Conservation (phyloP, 2,329 filamentous ascomycete species). For the Ophiostoma ips region DNA sequence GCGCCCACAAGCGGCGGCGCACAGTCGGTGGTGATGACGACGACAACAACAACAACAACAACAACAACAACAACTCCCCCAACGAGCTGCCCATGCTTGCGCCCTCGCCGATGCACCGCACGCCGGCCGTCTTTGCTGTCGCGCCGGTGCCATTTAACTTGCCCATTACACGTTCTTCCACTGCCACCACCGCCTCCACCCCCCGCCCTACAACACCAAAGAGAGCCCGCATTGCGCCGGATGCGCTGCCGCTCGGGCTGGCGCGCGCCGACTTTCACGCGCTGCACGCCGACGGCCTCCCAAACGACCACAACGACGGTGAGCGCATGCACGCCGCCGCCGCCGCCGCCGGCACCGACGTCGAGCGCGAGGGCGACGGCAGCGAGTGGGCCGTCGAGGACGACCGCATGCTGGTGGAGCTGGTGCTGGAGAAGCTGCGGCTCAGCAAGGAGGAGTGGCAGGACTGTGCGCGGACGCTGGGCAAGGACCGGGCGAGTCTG, state of each 20-base stretch:
- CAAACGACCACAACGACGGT: too few species aligned
- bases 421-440: conserved; percentile 52
- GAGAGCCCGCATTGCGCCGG: conserved; percentile 45
- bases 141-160: too few species aligned
- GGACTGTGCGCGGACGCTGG: conserved; percentile 49
- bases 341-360: conserved; percentile 25
- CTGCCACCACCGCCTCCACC: conserved; percentile 12
- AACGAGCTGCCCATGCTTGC: too few species aligned
- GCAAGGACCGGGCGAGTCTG: conserved; percentile 42
- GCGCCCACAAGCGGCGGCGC: conserved; percentile 40
- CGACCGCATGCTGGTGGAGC: conserved; percentile 50
- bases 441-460: conserved; percentile 53
- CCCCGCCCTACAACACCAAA: conserved; percentile 40
- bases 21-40: conserved; percentile 28
- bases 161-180: background rate
- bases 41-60: conserved; percentile 16
- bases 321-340: background rate
- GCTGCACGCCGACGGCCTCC: conserved; percentile 24
- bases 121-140: too few species aligned
- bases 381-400: conserved; percentile 48
- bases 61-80: background rate
- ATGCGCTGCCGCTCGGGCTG: conserved; percentile 44
- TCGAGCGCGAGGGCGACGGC: conserved; percentile 31
- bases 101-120: too few species aligned
- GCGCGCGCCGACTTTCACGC: conserved; percentile 44